Evolutionary conservation across 2,329 filamentous ascomycete species (phyloP).

Genomic region (Aspergillus sp.): DNA sequence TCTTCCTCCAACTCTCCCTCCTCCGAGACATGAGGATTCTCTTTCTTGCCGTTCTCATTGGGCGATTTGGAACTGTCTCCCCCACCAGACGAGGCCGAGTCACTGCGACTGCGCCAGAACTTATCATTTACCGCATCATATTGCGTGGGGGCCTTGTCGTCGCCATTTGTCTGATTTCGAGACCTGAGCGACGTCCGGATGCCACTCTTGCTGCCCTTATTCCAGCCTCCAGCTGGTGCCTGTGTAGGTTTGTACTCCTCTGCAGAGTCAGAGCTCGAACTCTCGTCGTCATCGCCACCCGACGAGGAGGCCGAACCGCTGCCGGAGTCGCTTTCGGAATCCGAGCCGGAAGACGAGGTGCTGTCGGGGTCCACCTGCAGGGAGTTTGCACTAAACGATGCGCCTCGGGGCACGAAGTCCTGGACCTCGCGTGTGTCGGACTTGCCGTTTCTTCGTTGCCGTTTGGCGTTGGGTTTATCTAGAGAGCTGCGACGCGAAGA

Average conservation of each 20-base stretch:
- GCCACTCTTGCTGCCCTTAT: conserved; percentile 41
- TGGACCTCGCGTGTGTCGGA: conserved; percentile 24
- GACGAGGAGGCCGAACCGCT: conserved; percentile 15
- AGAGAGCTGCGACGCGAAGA: conserved; percentile 26
- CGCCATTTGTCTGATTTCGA: conserved; percentile 17
- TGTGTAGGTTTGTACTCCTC: conserved; percentile 16
- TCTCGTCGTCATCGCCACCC: conserved; percentile 14
- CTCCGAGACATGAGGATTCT: conserved; percentile 17
- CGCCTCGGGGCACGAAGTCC: conserved; percentile 40
- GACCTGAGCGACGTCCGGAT: conserved; percentile 44
- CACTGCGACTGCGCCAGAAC: conserved; percentile 40
- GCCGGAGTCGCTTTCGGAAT: conserved; percentile 12
- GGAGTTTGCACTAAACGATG: conserved; percentile 33
- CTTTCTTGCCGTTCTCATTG: conserved; percentile 11
- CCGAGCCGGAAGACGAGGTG: conserved; percentile 32
- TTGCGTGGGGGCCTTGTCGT: conserved; percentile 19
- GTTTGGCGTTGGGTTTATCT: conserved; percentile 21
- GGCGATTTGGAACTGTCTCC: conserved; percentile 8
- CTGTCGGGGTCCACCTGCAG: conserved; percentile 33
- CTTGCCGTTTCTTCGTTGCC: conserved; percentile 27
- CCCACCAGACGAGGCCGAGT: conserved; percentile 26
- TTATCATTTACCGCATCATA: conserved; percentile 38
- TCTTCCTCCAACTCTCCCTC: conserved; percentile 30
- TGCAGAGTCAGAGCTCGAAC: conserved; percentile 12
- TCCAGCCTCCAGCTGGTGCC: conserved; percentile 43